Base-by-base conservation (phyloP, 169 alveolate species). In the Plasmodium cynomolgi region DNA sequence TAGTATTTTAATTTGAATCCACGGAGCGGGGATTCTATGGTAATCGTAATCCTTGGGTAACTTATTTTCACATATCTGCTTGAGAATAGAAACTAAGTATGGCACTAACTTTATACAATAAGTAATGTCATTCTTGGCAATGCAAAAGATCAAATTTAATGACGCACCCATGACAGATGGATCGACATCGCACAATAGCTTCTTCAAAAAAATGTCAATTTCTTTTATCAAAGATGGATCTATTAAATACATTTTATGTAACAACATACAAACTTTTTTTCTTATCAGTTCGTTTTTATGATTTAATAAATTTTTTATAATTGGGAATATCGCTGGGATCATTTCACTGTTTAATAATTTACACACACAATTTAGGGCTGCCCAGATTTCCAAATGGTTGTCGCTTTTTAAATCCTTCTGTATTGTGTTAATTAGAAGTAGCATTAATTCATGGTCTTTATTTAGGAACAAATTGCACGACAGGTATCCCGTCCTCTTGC, bases 21-120 rank as follows among this genome's bases (percentile, higher is more conserved):
- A 99, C 39, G 99, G 99, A 23, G 99, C 99, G 20, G 99, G 99
- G 80, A 98, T 96, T 84, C 99, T 95, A 91, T 98, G 99, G 95
- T 99, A 99, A 86, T 99, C 99, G 93, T 97, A 99, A 71, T 98
- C 99, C 82, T 97, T 96, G 34, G 99, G 98, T 58, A 99, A 96
- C 91, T 98, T 97, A 84, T 98, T 98, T 72, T 98, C 99, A 75
- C 98, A 96, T 26, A 99, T 97, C 97, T 98, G 98, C 91, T 98
- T 98, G 93, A 98, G 95, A 29, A 98, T 98, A 39, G 98, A 97
- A 54, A 98, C 98, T 94, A 98, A 96, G 58, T 98, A 96, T 8
- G 97, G 96, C 34, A 97, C 98, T 34, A 97, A 93, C 75, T 98
- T 98, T 93, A 97, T 97, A 84, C 97, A 97, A 68, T 96, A 95